These are phyloP conservation scores for Mycena belliarum DNA, from an alignment of 768 basidiomycete species.

Conservation along the genomic window DNA sequence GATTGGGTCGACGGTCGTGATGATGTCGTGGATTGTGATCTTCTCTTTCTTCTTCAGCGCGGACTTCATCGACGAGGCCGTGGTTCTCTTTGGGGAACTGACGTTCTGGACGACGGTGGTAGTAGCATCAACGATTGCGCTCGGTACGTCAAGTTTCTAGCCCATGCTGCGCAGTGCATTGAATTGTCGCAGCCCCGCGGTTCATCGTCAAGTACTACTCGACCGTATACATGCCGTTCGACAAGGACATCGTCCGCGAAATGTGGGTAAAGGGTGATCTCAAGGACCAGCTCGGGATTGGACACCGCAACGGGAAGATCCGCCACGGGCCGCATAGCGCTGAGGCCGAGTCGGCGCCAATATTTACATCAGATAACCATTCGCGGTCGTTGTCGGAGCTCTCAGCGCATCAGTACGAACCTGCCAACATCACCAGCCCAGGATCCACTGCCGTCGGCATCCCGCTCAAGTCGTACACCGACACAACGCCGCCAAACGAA, in stretches of 20 bases:
- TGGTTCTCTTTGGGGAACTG: constrained; percentile 73
- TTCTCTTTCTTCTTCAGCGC: constrained; percentile 79
- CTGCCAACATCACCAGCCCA: constrained; percentile 37
- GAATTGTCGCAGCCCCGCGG: constrained; percentile 60
- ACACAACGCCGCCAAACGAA: constrained; percentile 44
- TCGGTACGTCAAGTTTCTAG: constrained; percentile 49
- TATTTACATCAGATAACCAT: constrained; percentile 61
- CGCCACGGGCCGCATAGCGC: constrained; percentile 9
- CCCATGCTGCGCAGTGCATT: constrained; percentile 3
- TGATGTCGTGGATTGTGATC: constrained; percentile 85
- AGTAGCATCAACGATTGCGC: constrained; percentile 66
- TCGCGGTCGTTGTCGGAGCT: constrained; percentile 66
- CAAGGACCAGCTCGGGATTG: constrained; percentile 77
- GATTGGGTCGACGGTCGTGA: constrained; percentile 75
- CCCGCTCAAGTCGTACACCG: constrained; percentile 42
- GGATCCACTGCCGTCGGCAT: constrained; percentile 35
- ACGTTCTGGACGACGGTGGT: constrained; percentile 84
- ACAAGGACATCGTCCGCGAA: constrained; percentile 91
- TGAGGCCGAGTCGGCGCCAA: constrained; percentile 64
- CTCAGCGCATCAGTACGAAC: constrained; percentile 50
- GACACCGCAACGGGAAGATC: constrained; percentile 54
- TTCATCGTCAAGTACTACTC: constrained; percentile 75
- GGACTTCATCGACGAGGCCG: constrained; percentile 74
- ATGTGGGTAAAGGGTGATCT: constrained; percentile 85
- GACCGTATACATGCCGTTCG: constrained; percentile 73